A percentile compares a stretch with the other conserved stretches of the same genome.
phyloP scores from a whole-genome alignment of 768 basidiomycete genomes.

The Phaffia tasmanica region DNA sequence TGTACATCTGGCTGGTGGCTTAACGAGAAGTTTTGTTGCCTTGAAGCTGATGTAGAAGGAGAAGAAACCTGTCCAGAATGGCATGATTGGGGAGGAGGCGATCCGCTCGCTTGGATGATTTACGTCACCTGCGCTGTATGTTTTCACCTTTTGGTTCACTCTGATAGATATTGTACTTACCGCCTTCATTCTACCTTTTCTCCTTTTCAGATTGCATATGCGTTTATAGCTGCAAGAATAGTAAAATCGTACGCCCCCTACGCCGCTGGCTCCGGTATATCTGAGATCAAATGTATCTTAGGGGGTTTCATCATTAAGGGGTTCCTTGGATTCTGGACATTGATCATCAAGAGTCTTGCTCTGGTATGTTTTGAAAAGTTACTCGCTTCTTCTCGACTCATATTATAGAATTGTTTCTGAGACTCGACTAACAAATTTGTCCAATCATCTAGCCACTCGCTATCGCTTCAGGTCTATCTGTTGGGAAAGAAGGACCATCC shows the following conservation, averaged over 20 bases:
- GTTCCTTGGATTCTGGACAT: slow-evolving; percentile 77
- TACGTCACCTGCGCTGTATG: slow-evolving; percentile 84
- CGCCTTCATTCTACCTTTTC: background rate
- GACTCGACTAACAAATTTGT: background rate
- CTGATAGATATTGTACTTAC: background rate
- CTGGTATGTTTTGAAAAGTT: slow-evolving; percentile 50
- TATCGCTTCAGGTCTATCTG: slow-evolving; percentile 90
- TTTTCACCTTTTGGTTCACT: slow-evolving; percentile 16
- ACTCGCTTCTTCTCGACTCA: background rate
- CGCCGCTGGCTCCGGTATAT: slow-evolving; percentile 95
- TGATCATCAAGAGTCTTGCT: slow-evolving; percentile 86
- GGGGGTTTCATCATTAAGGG: slow-evolving; percentile 97
- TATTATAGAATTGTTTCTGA: background rate
- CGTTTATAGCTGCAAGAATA: slow-evolving; percentile 76
- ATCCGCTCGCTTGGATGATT: slow-evolving; percentile 63
- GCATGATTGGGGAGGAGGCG: slow-evolving; percentile 72
- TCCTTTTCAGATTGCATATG: slow-evolving; percentile 54
- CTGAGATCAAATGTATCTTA: slow-evolving; percentile 96
- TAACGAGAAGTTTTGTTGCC: slow-evolving; percentile 95
- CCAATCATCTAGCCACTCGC: slow-evolving; percentile 61
- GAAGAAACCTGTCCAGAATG: slow-evolving; percentile 79
- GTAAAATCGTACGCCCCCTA: slow-evolving; percentile 82
- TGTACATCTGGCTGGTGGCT: slow-evolving; percentile 89
- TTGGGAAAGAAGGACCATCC: slow-evolving; percentile 96
- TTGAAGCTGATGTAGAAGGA: slow-evolving; percentile 71